phyloP scores from a whole-genome alignment of 2,329 filamentous ascomycete genomes.

The Aspergillus piperis region DNA sequence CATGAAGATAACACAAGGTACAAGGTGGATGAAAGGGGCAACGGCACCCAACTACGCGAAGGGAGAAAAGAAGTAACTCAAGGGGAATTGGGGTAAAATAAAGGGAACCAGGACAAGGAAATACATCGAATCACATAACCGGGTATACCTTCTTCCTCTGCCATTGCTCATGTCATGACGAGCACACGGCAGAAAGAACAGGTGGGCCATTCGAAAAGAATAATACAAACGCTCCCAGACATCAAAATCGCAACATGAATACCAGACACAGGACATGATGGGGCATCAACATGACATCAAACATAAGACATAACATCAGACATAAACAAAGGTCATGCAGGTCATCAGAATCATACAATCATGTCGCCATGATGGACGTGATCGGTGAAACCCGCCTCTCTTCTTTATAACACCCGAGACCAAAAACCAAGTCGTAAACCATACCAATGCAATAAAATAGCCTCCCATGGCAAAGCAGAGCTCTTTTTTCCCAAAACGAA shows the following conservation, averaged over 20 bases:
- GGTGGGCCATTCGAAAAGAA: slow-evolving; percentile 17
- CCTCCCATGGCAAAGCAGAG: slow-evolving; percentile 20
- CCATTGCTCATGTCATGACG: slow-evolving; percentile 19
- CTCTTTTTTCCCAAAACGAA: slow-evolving; percentile 7
- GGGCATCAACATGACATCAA: slow-evolving; percentile 15
- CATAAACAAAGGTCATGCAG: slow-evolving; percentile 23
- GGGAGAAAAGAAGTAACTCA: neutral
- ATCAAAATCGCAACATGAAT: slow-evolving; percentile 8
- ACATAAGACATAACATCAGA: slow-evolving; percentile 15
- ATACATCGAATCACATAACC: slow-evolving; percentile 11
- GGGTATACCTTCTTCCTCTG: slow-evolving; percentile 25
- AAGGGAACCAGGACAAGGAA: neutral
- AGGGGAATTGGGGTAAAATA: neutral
- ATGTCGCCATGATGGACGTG: slow-evolving; percentile 29
- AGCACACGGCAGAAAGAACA: slow-evolving; percentile 18
- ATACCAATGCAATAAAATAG: slow-evolving; percentile 20
- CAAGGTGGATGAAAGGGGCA: neutral
- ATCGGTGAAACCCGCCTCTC: slow-evolving; percentile 24
- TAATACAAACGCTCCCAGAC: slow-evolving; percentile 20
- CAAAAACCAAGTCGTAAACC: slow-evolving; percentile 12
- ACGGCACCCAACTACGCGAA: neutral
- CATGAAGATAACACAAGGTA: slow-evolving; percentile 5
- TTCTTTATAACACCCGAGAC: slow-evolving; percentile 20
- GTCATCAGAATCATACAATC: slow-evolving; percentile 33
- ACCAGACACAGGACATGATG: slow-evolving; percentile 10